Base-by-base conservation (phyloP, 164 flowering plant genomes). In the Annona cherimola region DNA sequence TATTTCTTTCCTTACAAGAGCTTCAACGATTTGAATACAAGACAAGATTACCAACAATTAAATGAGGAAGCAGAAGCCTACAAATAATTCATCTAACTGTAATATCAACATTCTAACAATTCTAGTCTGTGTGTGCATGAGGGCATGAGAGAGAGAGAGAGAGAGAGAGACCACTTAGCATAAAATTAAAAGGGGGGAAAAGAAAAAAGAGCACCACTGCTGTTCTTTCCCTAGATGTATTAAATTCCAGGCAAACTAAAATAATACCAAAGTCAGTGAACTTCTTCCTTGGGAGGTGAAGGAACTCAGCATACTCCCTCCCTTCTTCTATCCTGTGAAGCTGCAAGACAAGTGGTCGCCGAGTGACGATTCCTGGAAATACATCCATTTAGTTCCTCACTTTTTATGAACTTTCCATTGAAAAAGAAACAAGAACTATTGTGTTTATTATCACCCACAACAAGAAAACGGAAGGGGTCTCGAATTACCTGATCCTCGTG, bases 1-100 rank as follows among this genome's bases (percentile, higher is more conserved):
- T 44, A 92, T 94, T 83, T 92, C 98, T 86, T 89, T 89, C 78
- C 97, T 87, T 77, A 92, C 97, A 80, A 91, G 93, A 81, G 89
- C 98, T 94, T 74, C 76, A 82, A 9, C 74, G n/a, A 63, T 1
- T 46, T 16, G 35, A 26, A 26, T 26, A 26, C 35, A 63, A 63
- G 20, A 18, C 12, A 63, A 39, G 61, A 11, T 44, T 26, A 20
- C 20, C 50, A 66, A 66, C 35, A 41, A 43, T 41, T 40, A 18
- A 40, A 3, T 64, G 42, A 35, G 14, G 14, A 16, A 50, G 57
- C 14, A 50, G 14, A 50, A 5, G 57, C 57, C 35, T 26, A 26
- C 57, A 50, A 50, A 50, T 50, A 50, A 50, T 50, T 50, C 7
- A 45, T 20, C 43, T 35, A 11, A 45, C 61, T 11, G 41, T 26